A percentile compares a stretch with the other conserved stretches of the same genome.
phyloP scores from a whole-genome alignment of 192 early-diverging fungal species.

The Mortierella antarctica region DNA sequence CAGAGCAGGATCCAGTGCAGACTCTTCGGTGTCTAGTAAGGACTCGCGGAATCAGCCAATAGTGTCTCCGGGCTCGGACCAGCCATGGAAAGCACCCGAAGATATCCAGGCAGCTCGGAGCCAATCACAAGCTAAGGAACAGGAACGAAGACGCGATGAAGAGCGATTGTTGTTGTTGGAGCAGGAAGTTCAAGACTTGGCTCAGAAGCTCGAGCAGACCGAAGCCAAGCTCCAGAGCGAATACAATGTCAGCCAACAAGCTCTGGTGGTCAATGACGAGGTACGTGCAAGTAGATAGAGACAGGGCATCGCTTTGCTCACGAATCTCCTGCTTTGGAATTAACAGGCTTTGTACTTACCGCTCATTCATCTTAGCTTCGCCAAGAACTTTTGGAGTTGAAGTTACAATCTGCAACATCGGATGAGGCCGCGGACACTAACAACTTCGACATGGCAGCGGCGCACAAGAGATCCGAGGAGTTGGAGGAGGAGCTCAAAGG shows the following conservation, averaged over 20 bases:
- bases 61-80: slow-evolving; percentile 4
- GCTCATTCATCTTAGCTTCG: slow-evolving; percentile 18
- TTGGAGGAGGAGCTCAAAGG: slow-evolving; percentile 34
- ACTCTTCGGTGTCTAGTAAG: slow-evolving; percentile 27
- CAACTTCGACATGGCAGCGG: neutral
- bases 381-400: slow-evolving; percentile 39
- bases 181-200: slow-evolving; percentile 25
- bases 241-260: slow-evolving; percentile 12
- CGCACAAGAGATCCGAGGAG: slow-evolving; percentile 17
- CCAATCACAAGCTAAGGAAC: slow-evolving; percentile 24
- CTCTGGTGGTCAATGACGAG: slow-evolving; percentile 20
- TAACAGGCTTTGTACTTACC: neutral
- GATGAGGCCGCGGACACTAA: slow-evolving; percentile 16
- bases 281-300: slow-evolving; percentile 3
- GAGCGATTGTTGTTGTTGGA: slow-evolving; percentile 20
- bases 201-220: slow-evolving; percentile 22
- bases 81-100: slow-evolving; percentile 41
- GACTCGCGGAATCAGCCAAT: slow-evolving; percentile 28
- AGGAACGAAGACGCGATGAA: slow-evolving; percentile 24
- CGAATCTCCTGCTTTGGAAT: neutral
- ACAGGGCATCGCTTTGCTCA: neutral
- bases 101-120: slow-evolving; percentile 23
- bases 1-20: slow-evolving; percentile 26
- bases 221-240: slow-evolving; percentile 22
- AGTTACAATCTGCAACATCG: slow-evolving; percentile 37